Evolutionary conservation across 306 rosid species (phyloP).

Genomic region (Dalbergia cultrata): DNA sequence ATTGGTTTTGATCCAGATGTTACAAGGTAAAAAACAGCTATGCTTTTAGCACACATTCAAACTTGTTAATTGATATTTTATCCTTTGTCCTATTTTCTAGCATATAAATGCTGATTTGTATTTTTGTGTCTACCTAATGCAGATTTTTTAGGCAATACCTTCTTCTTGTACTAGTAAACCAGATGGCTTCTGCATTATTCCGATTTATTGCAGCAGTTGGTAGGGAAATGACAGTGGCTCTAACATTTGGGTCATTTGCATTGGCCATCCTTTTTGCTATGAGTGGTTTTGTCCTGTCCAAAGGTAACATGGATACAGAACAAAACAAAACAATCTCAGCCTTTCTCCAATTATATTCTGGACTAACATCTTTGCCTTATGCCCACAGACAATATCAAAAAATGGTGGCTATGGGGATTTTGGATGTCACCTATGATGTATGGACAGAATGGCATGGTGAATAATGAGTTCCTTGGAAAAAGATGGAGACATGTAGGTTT

Average conservation of each 20-base stretch:
- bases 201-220: conserved; percentile 66
- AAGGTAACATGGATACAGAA: conserved; percentile 55
- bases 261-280: conserved; percentile 57
- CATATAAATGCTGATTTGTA: background rate
- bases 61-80: background rate
- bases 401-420: conserved; percentile 64
- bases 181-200: conserved; percentile 67
- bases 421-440: conserved; percentile 69
- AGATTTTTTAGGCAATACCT: conserved; percentile 67
- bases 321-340: conserved; percentile 2
- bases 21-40: conserved; percentile 53
- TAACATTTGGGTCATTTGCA: conserved; percentile 57
- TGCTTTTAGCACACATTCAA: conserved; percentile 7
- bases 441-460: conserved; percentile 55
- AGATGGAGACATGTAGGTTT: conserved; percentile 55
- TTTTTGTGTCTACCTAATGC: conserved; percentile 36
- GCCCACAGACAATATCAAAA: conserved; percentile 50
- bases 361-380: conserved; percentile 39
- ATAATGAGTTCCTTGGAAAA: conserved; percentile 55
- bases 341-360: conserved; percentile 15
- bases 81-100: background rate
- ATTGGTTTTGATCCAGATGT: conserved; percentile 73
- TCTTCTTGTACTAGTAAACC: conserved; percentile 59
- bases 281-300: conserved; percentile 68
- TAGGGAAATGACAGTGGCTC: conserved; percentile 63